Evolutionary conservation across 495 filamentous ascomycete species (phyloP), one percentile per base, ranked within the genome.

Genomic region (Aspergillus funiculosus): DNA sequence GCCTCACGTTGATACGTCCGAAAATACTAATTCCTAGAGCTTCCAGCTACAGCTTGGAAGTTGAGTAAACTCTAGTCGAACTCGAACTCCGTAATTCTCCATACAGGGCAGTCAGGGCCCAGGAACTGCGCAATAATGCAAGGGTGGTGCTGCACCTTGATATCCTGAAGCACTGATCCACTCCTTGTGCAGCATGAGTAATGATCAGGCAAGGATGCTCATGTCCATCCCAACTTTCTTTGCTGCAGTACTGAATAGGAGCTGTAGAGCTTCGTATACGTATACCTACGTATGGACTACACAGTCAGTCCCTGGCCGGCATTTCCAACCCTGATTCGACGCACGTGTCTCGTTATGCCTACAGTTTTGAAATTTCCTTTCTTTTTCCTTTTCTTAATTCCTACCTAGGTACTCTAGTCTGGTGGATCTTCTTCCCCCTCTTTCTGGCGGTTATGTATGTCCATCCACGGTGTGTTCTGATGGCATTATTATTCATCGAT

Each of bases 1-100:
- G 57, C 51, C 60, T 63, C 62, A 57, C 48, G 55, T 51, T 60
- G 64, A 67, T 59, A 56, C 52, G 62, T 67, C 62, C 18, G 11
- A 26, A 34, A 20, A 18, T 44, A 25, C 13, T 18, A 25, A 6
- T 20, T 26, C 14, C 20, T 39, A 19, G 21, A 30, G 20, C 30
- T 14, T 18, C 22, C 34, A 2, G 22, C 39, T 25, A n/a, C n/a
- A n/a, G n/a, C n/a, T n/a, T n/a, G n/a, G n/a, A n/a, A n/a, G n/a
- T n/a, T n/a, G n/a, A n/a, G n/a, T n/a, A n/a, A n/a, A n/a, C n/a
- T n/a, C n/a, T n/a, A n/a, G n/a, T n/a, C n/a, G n/a, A n/a, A n/a
- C n/a, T n/a, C n/a, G n/a, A n/a, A n/a, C n/a, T n/a, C n/a, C n/a
- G n/a, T n/a, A n/a, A n/a, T n/a, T n/a, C n/a, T n/a, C n/a, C n/a